Conservation (phyloP, 148 eudicot genomes). For the Rhododendron vialii region DNA sequence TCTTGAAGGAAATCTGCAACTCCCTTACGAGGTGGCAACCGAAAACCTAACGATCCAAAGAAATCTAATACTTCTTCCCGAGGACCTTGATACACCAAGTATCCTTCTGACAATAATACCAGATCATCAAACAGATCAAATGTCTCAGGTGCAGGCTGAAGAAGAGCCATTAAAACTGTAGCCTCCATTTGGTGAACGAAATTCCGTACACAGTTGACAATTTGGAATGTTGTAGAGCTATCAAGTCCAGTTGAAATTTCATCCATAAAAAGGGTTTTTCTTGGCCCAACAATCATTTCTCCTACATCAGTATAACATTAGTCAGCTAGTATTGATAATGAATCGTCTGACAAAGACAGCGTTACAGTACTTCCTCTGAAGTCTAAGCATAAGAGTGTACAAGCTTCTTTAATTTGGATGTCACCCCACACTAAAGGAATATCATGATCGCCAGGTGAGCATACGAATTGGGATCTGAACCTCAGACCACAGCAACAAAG, state of each 20-base stretch:
- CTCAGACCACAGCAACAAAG: neutral
- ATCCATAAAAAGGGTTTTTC: conserved; percentile 89
- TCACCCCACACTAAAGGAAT: neutral
- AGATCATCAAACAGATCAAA: conserved; percentile 81
- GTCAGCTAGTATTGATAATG: neutral
- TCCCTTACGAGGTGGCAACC: conserved; percentile 71
- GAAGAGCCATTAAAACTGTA: conserved; percentile 85
- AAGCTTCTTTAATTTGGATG: neutral
- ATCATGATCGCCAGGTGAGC: neutral
- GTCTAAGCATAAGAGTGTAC: neutral
- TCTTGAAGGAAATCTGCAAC: conserved; percentile 93
- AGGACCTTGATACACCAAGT: conserved; percentile 76
- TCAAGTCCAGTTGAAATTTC: conserved; percentile 89
- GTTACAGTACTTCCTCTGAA: neutral
- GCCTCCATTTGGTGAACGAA: conserved; percentile 82
- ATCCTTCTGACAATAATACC: conserved; percentile 61
- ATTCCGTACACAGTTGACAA: conserved; percentile 65
- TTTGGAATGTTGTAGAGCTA: conserved; percentile 83
- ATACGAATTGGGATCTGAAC: neutral
- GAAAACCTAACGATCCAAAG: conserved; percentile 73
- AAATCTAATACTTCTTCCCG: conserved; percentile 59
- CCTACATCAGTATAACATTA: conserved; percentile 34
- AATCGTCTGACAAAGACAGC: neutral
- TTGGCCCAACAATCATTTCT: conserved; percentile 90
- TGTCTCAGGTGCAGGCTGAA: conserved; percentile 96